phyloP scores from a whole-genome alignment of 805 yeast species.

The Saccharomycopsis amapae region DNA sequence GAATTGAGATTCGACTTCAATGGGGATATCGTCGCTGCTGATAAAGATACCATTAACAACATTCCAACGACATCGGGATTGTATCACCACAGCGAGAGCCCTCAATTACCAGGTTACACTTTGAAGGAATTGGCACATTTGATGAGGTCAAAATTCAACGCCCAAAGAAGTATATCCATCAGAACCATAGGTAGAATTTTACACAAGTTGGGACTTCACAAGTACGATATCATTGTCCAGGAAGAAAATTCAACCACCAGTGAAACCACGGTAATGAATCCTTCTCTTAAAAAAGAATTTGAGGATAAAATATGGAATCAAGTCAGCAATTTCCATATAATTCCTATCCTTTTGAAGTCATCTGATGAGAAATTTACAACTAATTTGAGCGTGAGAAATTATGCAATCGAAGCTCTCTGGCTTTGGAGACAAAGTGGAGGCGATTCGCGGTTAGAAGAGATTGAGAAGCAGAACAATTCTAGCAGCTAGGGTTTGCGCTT shows the following conservation, averaged over 20 bases:
- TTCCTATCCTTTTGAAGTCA: constrained; percentile 60
- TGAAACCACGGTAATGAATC: constrained; percentile 32
- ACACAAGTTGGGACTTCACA: constrained; percentile 63
- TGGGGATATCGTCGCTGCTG: constrained; percentile 66
- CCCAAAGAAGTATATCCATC: constrained; percentile 83
- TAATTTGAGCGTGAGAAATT: constrained; percentile 68
- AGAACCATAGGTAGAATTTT: constrained; percentile 82
- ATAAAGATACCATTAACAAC: constrained; percentile 34
- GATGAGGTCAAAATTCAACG: constrained; percentile 68
- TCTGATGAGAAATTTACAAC: constrained; percentile 56
- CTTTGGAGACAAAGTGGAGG: constrained; percentile 52
- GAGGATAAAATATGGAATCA: constrained; percentile 64
- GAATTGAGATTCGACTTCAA: constrained; percentile 84
- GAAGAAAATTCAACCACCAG: constrained; percentile 30
- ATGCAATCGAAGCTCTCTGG: constrained; percentile 90
- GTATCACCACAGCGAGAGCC: constrained; percentile 87
- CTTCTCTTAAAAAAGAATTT: constrained; percentile 34
- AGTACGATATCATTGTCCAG: constrained; percentile 49
- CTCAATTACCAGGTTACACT: constrained; percentile 89
- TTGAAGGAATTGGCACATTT: constrained; percentile 73
- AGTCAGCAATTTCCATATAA: constrained; percentile 51
- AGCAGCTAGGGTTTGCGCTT: too few species aligned
- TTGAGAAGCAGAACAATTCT: too few species aligned
- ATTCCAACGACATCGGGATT: constrained; percentile 60
- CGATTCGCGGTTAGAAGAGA: neutral